These are phyloP conservation scores for Alternaria brassicicola DNA, from an alignment of 2,329 filamentous ascomycete species.

Conservation along the genomic window DNA sequence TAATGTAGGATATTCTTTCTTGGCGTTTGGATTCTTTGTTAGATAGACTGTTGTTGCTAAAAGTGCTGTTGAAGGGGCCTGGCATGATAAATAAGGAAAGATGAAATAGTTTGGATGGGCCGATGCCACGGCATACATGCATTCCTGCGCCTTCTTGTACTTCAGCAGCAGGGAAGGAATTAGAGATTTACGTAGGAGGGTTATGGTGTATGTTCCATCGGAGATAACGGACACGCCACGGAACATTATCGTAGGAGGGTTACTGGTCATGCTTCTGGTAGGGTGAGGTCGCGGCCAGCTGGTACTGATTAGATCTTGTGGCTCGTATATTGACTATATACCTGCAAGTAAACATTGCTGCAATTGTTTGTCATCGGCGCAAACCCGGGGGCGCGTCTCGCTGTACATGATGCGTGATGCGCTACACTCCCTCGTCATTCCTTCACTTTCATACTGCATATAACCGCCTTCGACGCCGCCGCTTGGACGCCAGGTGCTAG, in stretches of 20 bases:
- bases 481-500: slow-evolving; percentile 12
- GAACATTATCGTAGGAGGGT: background rate
- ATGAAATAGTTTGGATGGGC: background rate
- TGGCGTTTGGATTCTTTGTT: background rate
- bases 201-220: background rate
- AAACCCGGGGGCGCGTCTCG: background rate
- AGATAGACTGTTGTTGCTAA: background rate
- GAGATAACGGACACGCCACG: background rate
- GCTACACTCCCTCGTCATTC: background rate
- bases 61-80: background rate
- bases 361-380: background rate
- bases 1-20: background rate
- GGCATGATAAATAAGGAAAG: background rate
- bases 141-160: background rate
- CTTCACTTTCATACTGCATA: background rate
- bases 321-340: background rate
- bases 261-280: background rate
- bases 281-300: too few species aligned
- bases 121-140: background rate
- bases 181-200: background rate
- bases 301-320: background rate
- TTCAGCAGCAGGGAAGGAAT: background rate
- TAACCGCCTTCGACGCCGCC: background rate
- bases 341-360: background rate
- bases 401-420: background rate